These are phyloP conservation scores for Coemansia aciculifera DNA, from an alignment of 192 early-diverging fungal genomes.

Conservation along the genomic window DNA sequence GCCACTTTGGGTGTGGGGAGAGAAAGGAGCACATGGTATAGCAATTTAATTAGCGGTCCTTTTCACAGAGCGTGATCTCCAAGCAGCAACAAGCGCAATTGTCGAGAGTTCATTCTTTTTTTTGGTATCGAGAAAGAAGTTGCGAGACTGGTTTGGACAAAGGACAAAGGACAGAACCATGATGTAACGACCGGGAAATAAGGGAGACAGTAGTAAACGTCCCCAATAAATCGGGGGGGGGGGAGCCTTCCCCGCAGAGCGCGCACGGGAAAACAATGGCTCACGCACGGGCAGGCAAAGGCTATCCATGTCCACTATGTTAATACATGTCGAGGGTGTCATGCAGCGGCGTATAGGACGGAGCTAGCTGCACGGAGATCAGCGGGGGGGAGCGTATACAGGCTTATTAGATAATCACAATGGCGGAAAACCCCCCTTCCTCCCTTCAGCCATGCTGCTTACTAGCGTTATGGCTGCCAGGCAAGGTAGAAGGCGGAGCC, in stretches of 20 bases:
- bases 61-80: background rate
- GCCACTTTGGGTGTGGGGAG: conserved; percentile 3
- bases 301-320: background rate
- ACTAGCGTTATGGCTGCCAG: background rate
- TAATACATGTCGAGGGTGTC: background rate
- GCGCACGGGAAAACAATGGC: conserved; percentile 2
- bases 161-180: background rate
- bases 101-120: background rate
- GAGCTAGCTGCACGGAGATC: conserved; percentile 7
- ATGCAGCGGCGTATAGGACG: background rate
- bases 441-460: background rate
- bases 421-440: background rate
- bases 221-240: background rate
- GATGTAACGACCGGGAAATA: background rate
- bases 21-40: background rate
- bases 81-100: background rate
- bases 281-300: background rate
- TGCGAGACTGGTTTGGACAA: background rate
- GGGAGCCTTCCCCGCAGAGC: background rate
- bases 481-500: background rate
- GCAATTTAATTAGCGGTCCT: conserved; percentile 9
- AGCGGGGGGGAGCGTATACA: background rate
- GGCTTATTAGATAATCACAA: background rate
- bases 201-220: background rate
- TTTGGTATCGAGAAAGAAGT: background rate